These are phyloP conservation scores for Neonectria ditissima DNA, from an alignment of 2,329 filamentous ascomycete genomes.

Conservation along the genomic window DNA sequence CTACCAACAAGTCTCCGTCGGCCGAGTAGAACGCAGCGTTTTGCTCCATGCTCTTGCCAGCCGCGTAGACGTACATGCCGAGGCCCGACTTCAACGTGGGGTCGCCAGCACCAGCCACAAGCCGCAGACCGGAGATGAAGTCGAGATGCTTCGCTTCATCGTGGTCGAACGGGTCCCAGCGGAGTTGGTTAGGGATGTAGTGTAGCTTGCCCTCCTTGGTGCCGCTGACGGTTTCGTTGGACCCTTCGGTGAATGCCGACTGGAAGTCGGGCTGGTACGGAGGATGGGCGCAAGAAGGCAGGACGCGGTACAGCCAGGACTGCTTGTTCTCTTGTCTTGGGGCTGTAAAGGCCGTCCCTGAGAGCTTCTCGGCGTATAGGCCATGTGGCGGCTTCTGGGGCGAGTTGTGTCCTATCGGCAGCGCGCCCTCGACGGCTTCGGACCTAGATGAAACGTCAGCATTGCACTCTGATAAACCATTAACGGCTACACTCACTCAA, in stretches of 20 bases:
- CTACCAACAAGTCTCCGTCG: slow-evolving; percentile 82
- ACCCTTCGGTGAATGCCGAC: slow-evolving; percentile 36
- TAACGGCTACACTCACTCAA: slow-evolving; percentile 70
- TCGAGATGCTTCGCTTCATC: slow-evolving; percentile 64
- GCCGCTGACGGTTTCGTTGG: slow-evolving; percentile 41
- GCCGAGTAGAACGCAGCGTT: slow-evolving; percentile 85
- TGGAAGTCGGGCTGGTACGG: slow-evolving; percentile 63
- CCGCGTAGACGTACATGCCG: slow-evolving; percentile 84
- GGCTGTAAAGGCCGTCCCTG: slow-evolving; percentile 78
- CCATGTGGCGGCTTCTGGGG: slow-evolving; percentile 84
- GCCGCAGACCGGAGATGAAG: slow-evolving; percentile 70
- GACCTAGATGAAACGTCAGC: slow-evolving; percentile 61
- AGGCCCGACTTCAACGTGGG: slow-evolving; percentile 82
- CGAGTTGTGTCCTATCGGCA: slow-evolving; percentile 82
- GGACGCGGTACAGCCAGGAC: slow-evolving; percentile 78
- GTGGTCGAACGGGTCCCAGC: slow-evolving; percentile 85
- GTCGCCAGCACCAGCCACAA: slow-evolving; percentile 84
- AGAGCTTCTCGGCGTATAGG: slow-evolving; percentile 85
- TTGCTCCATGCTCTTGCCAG: slow-evolving; percentile 80
- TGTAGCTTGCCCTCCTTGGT: slow-evolving; percentile 44
- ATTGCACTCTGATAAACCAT: too few species aligned
- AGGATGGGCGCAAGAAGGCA: slow-evolving; percentile 72
- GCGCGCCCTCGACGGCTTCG: slow-evolving; percentile 79
- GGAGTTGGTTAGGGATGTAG: slow-evolving; percentile 78
- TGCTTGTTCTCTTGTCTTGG: slow-evolving; percentile 77